Conservation (phyloP, 1,139 yeast genomes). For the Saccharomyces hybrid region DNA sequence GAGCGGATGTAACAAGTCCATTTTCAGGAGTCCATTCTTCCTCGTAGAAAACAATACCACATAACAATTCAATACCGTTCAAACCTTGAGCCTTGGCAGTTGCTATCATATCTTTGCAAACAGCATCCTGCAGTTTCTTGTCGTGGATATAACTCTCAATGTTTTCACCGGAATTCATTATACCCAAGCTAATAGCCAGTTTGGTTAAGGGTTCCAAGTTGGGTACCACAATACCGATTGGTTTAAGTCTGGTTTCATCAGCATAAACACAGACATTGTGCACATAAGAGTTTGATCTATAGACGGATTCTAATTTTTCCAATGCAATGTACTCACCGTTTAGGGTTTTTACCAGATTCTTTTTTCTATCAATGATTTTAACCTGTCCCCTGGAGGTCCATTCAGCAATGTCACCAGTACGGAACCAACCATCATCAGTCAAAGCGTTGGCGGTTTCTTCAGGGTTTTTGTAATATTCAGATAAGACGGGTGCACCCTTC, state of each 20-base stretch:
- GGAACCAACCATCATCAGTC: constrained; percentile 78
- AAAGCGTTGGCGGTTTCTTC: constrained; percentile 74
- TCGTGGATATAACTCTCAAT: constrained; percentile 49
- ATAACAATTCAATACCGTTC: constrained; percentile 75
- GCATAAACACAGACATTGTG: constrained; percentile 88
- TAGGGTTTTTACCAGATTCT: constrained; percentile 89
- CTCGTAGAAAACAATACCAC: constrained; percentile 69
- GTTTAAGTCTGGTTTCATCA: constrained; percentile 77
- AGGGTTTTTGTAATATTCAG: constrained; percentile 75
- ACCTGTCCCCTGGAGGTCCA: constrained; percentile 79
- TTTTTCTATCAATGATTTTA: constrained; percentile 84
- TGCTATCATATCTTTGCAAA: constrained; percentile 51
- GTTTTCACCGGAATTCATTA: constrained; percentile 44
- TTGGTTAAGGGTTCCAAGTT: constrained; percentile 57
- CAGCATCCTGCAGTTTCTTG: constrained; percentile 46
- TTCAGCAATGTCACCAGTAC: constrained; percentile 95
- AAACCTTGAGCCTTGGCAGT: constrained; percentile 84
- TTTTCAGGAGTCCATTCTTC: constrained; percentile 98
- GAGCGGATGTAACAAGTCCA: constrained; percentile 91
- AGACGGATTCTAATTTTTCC: constrained; percentile 79
- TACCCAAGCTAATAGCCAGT: constrained; percentile 47
- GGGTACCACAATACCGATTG: constrained; percentile 85
- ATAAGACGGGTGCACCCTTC: constrained; percentile 62
- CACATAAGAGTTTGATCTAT: constrained; percentile 76
- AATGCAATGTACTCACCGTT: constrained; percentile 98